Evolutionary conservation across 306 rosid species (phyloP).

Genomic region (Quercus cerris): DNA sequence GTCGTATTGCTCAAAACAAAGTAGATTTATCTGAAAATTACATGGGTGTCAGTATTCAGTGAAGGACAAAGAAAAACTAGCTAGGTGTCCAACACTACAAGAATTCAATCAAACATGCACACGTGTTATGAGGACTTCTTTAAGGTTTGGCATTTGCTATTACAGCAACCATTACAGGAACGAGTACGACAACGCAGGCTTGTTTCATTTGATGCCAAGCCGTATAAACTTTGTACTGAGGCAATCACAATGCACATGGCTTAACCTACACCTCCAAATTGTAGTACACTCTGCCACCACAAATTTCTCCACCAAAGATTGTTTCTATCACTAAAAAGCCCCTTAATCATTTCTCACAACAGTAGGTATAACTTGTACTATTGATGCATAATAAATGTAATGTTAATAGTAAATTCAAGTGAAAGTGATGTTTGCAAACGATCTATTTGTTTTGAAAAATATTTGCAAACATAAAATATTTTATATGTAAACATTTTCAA

Average conservation of each 20-base stretch:
- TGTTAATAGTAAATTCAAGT: too few species aligned
- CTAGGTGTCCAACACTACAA: slow-evolving; percentile 36
- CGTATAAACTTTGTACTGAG: slow-evolving; percentile 38
- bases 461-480: too few species aligned
- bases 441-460: too few species aligned
- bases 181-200: slow-evolving; percentile 29
- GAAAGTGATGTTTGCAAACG: too few species aligned
- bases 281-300: slow-evolving; percentile 39
- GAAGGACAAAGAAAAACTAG: slow-evolving; percentile 20
- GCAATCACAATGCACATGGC: slow-evolving; percentile 6
- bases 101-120: slow-evolving; percentile 10
- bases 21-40: neutral
- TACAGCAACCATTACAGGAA: slow-evolving; percentile 26
- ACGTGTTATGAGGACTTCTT: slow-evolving; percentile 18
- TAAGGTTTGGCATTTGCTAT: slow-evolving; percentile 17
- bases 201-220: slow-evolving; percentile 19
- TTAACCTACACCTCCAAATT: slow-evolving; percentile 11
- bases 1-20: slow-evolving; percentile 31
- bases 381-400: too few species aligned
- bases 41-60: slow-evolving; percentile 17
- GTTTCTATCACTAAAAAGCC: neutral
- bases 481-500: too few species aligned
- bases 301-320: neutral
- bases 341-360: too few species aligned
- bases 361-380: too few species aligned